Percentiles rank a stretch among this genome's conserved stretches.
Conservation (phyloP, 192 early-diverging fungal genomes). For the Entomortierella lignicola region DNA sequence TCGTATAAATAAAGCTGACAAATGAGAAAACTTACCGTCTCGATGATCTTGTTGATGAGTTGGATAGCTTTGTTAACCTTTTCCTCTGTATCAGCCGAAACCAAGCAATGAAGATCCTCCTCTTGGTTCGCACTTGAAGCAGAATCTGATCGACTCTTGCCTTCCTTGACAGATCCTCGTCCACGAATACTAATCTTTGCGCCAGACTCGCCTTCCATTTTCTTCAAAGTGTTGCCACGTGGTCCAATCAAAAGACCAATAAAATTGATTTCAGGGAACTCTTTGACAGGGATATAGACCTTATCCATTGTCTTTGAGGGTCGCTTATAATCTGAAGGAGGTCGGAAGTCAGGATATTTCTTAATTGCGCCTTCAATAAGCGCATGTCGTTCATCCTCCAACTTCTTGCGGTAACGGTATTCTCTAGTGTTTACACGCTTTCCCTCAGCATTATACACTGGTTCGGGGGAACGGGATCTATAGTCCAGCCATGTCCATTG, state of each 20-base stretch:
- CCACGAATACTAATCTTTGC: slow-evolving; percentile 98
- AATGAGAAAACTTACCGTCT: slow-evolving; percentile 76
- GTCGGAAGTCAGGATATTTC: slow-evolving; percentile 84
- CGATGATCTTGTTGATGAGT: slow-evolving; percentile 91
- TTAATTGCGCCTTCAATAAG: slow-evolving; percentile 84
- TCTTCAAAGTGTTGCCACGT: slow-evolving; percentile 96
- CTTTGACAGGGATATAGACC: slow-evolving; percentile 94
- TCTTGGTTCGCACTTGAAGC: slow-evolving; percentile 69
- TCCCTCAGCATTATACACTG: slow-evolving; percentile 91
- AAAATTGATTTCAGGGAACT: slow-evolving; percentile 98
- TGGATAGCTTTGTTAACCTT: slow-evolving; percentile 88
- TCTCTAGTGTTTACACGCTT: slow-evolving; percentile 98
- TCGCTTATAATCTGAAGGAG: slow-evolving; percentile 91
- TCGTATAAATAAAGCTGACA: no score
- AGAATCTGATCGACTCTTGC: slow-evolving; percentile 72
- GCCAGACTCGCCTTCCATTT: slow-evolving; percentile 94
- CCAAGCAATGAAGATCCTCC: slow-evolving; percentile 91
- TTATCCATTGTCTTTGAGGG: slow-evolving; percentile 90
- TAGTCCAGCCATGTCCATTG: no score
- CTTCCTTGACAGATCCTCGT: slow-evolving; percentile 96
- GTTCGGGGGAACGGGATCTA: slow-evolving; percentile 97
- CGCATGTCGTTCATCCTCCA: slow-evolving; percentile 93
- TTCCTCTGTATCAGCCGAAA: slow-evolving; percentile 90
- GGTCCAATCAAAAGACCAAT: slow-evolving; percentile 97
- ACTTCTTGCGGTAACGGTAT: slow-evolving; percentile 86